These are phyloP conservation scores for Volvariella surrecta DNA, from an alignment of 1,284 basidiomycete genomes.

Conservation along the genomic window DNA sequence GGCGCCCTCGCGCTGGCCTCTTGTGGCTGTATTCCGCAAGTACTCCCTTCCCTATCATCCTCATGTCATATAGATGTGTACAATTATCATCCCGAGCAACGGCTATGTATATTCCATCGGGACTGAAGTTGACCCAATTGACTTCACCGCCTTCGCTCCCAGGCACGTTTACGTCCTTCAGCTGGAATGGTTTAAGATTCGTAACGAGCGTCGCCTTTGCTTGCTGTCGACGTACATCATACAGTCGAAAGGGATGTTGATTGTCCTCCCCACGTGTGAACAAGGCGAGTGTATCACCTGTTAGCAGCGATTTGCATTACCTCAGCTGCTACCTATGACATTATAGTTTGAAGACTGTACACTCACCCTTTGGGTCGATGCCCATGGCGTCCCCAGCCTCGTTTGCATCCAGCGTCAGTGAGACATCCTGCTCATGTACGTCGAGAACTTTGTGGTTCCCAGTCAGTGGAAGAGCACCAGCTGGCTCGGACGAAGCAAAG, in stretches of 20 bases:
- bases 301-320: constrained; percentile 1
- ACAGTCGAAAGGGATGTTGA: constrained; percentile 38
- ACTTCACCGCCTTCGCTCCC: constrained; percentile 40
- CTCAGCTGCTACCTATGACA: too few relatives aligned
- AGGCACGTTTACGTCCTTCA: too few relatives aligned
- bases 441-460: constrained; percentile 51
- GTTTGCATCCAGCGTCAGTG: constrained; percentile 29
- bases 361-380: constrained; percentile 34
- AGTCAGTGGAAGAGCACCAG: constrained; percentile 14
- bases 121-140: constrained; percentile 42
- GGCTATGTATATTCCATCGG: constrained; percentile 53
- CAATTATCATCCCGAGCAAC: constrained; percentile 51
- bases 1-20: not conserved
- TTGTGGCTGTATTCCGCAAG: constrained; percentile 41
- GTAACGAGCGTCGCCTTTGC: constrained; percentile 18
- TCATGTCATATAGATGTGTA: constrained; percentile 53
- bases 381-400: constrained; percentile 49
- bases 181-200: too few relatives aligned
- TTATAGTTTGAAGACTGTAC: not conserved
- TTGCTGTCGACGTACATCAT: constrained; percentile 34
- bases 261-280: constrained; percentile 29
- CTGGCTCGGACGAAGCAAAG: constrained; percentile 53
- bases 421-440: constrained; percentile 14
- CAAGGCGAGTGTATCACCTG: constrained; percentile 36
- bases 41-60: constrained; percentile 37